A percentile compares a stretch with the other conserved stretches of the same genome.
Conservation (phyloP, 2,329 filamentous ascomycete species). For the Polychaeton citri region DNA sequence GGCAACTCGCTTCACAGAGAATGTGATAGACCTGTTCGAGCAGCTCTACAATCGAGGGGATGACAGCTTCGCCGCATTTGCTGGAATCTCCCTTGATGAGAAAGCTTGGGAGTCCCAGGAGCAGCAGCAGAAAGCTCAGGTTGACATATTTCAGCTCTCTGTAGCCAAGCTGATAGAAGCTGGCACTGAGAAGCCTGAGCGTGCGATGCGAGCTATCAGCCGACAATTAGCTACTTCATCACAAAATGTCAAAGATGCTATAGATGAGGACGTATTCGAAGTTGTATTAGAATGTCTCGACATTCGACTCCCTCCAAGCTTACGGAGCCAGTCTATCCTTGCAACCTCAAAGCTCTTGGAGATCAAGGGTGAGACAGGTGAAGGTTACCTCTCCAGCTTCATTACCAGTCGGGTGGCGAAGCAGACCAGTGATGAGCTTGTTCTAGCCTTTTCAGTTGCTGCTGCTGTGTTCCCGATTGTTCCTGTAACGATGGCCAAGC, state of each 20-base stretch:
- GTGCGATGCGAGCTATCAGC: conserved; percentile 47
- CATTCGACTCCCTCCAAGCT: conserved; percentile 58
- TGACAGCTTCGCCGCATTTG: conserved; percentile 31
- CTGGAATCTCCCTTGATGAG: conserved; percentile 29
- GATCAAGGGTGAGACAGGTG: conserved; percentile 57
- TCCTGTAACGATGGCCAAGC: conserved; percentile 56
- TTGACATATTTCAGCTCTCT: conserved; percentile 59
- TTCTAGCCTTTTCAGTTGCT: conserved; percentile 87
- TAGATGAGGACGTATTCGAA: conserved; percentile 66
- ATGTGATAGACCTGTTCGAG: conserved; percentile 30
- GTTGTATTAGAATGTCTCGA: conserved; percentile 79
- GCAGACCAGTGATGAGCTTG: conserved; percentile 74
- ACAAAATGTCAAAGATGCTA: conserved; percentile 48
- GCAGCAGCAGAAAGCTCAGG: conserved; percentile 31
- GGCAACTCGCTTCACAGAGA: conserved; percentile 23
- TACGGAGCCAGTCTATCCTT: conserved; percentile 71
- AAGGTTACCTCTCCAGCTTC: conserved; percentile 52
- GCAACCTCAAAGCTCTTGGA: conserved; percentile 75
- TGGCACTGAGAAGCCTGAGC: conserved; percentile 57
- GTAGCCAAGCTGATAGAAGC: conserved; percentile 85
- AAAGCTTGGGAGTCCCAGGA: conserved; percentile 28
- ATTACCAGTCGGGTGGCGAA: conserved; percentile 59
- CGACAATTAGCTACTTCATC: conserved; percentile 42
- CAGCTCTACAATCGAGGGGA: conserved; percentile 32
- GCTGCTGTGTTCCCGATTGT: conserved; percentile 77